Conservation (phyloP, 257 asterid species). For the Rubia yunnanensis region DNA sequence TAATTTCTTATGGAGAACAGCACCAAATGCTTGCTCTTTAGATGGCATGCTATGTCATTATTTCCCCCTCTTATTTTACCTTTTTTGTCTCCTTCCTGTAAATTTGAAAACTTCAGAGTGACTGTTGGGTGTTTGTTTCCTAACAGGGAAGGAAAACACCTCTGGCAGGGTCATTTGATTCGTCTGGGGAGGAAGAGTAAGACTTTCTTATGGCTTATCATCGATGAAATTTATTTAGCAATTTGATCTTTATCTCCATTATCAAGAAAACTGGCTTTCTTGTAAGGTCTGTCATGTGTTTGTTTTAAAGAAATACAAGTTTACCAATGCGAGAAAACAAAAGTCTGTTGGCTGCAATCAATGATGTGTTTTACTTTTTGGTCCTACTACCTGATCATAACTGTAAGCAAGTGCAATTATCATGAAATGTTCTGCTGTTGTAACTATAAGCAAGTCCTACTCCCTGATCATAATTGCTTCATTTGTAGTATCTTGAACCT, state of each 20-base stretch:
- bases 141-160: slow-evolving; percentile 64
- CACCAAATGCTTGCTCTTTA: neutral
- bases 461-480: neutral
- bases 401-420: neutral
- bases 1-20: neutral
- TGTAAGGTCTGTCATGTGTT: neutral
- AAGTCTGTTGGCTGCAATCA: neutral
- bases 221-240: neutral
- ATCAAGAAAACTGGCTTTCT: neutral
- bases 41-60: neutral
- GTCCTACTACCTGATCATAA: neutral
- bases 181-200: slow-evolving; percentile 99
- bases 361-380: neutral
- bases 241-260: neutral
- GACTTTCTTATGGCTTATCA: slow-evolving; percentile 21
- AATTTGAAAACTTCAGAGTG: neutral
- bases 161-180: slow-evolving; percentile 65
- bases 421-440: neutral
- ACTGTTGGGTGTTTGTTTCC: slow-evolving; percentile 14
- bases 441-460: neutral
- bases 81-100: neutral
- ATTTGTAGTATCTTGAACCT: neutral
- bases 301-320: neutral
- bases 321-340: neutral
- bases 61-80: neutral